These are phyloP conservation scores for Rubus idaeus DNA, from an alignment of 306 rosid genomes.

Conservation along the genomic window DNA sequence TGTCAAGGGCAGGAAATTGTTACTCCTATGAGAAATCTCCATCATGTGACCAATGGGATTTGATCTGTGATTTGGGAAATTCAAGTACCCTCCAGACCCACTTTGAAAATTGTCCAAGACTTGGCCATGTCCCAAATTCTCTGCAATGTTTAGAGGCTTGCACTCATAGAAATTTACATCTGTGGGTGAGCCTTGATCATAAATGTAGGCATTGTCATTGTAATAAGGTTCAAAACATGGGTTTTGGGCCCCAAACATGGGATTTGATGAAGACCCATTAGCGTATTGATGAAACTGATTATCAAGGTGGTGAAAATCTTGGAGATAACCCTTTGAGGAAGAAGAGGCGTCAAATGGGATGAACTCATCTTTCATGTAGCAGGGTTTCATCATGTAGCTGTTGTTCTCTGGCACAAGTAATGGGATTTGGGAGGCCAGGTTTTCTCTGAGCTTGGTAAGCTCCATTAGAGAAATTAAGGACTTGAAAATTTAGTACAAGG, in stretches of 20 bases:
- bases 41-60: constrained; percentile 36
- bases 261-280: constrained; percentile 52
- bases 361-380: constrained; percentile 41
- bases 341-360: constrained; percentile 41
- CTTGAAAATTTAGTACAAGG: neutral
- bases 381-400: constrained; percentile 26
- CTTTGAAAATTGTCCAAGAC: constrained; percentile 57
- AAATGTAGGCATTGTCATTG: constrained; percentile 24
- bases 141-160: constrained; percentile 41
- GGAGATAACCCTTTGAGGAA: constrained; percentile 51
- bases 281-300: constrained; percentile 19
- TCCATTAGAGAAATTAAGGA: constrained; percentile 46
- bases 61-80: constrained; percentile 30
- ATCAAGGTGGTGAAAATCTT: constrained; percentile 64
- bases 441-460: constrained; percentile 39
- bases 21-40: constrained; percentile 33
- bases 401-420: constrained; percentile 36
- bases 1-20: constrained; percentile 18
- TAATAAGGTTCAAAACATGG: constrained; percentile 39
- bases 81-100: constrained; percentile 36
- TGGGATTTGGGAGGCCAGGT: constrained; percentile 31
- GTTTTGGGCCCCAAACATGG: constrained; percentile 39
- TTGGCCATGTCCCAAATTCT: constrained; percentile 39
- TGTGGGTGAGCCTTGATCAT: constrained; percentile 30
- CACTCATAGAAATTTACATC: constrained; percentile 41